Evolutionary conservation across 768 basidiomycete species (phyloP).

Genomic region (Kondoa malvinella): DNA sequence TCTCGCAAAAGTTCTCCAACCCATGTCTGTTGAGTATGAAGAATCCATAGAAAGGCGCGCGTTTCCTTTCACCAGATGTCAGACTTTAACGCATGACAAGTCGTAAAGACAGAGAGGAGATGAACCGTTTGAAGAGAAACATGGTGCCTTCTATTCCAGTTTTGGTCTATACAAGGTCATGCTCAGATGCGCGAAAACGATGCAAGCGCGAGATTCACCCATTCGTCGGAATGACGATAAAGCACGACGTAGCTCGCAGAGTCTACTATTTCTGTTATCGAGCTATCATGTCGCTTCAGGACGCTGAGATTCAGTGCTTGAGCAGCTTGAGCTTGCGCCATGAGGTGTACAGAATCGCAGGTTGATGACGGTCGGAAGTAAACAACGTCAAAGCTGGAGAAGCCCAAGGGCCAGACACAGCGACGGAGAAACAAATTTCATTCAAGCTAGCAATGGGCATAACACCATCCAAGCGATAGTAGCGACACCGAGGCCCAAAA

Average conservation of each 20-base stretch:
- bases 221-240: slow-evolving; percentile 13
- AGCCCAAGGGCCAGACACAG: no score
- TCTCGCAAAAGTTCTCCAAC: slow-evolving; percentile 24
- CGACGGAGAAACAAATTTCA: no score
- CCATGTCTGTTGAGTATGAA: slow-evolving; percentile 26
- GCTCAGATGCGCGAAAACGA: not conserved
- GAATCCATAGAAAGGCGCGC: slow-evolving; percentile 23
- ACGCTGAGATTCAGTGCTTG: slow-evolving; percentile 15
- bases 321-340: slow-evolving; percentile 1
- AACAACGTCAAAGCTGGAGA: no score
- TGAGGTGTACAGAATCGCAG: no score
- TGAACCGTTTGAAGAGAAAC: slow-evolving; percentile 25
- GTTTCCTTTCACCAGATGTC: slow-evolving; percentile 7
- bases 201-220: not conserved
- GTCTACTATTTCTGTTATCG: slow-evolving; percentile 15
- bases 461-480: no score
- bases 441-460: no score
- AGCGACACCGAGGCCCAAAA: no score
- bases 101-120: not conserved
- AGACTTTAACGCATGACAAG: not conserved
- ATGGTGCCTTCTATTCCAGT: slow-evolving; percentile 26
- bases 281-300: slow-evolving; percentile 17
- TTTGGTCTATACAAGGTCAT: slow-evolving; percentile 19
- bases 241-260: slow-evolving; percentile 15
- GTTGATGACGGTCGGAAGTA: no score